Conservation (phyloP, 2,329 filamentous ascomycete genomes). For the Hawksworthiomyces lignivorus region DNA sequence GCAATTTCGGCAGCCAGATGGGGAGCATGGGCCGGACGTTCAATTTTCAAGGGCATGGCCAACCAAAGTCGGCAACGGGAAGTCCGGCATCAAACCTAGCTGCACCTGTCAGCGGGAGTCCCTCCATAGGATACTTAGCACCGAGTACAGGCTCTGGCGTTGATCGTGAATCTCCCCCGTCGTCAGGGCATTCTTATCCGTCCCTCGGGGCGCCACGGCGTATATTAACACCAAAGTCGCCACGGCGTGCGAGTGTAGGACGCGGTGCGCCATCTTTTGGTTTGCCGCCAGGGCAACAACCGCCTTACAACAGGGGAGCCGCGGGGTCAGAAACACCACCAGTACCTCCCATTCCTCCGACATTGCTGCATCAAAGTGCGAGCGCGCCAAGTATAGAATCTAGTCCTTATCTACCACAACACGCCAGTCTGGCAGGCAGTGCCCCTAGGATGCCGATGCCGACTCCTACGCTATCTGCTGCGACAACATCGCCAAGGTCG, state of each 20-base stretch:
- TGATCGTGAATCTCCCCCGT: slow-evolving; percentile 25
- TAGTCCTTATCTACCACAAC: slow-evolving; percentile 1
- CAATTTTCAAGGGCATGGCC: not conserved
- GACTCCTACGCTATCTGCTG: not conserved
- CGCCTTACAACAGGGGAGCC: not conserved
- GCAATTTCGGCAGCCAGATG: not conserved
- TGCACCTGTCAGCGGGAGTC: not conserved
- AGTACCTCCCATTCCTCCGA: slow-evolving; percentile 8
- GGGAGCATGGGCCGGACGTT: not conserved
- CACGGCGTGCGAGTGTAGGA: slow-evolving; percentile 44
- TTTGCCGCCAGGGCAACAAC: not conserved
- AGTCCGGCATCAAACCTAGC: not conserved
- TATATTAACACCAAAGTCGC: slow-evolving; percentile 52
- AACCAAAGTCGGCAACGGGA: slow-evolving; percentile 13
- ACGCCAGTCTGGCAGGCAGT: not conserved
- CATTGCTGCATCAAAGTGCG: slow-evolving; percentile 2
- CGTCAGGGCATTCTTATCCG: slow-evolving; percentile 21
- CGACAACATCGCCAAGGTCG: slow-evolving; percentile 14
- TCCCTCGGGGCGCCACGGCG: slow-evolving; percentile 26
- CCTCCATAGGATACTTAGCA: not conserved
- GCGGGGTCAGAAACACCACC: slow-evolving; percentile 5
- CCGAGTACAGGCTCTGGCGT: slow-evolving; percentile 3
- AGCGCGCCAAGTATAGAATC: slow-evolving; percentile 4
- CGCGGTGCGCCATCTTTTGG: slow-evolving; percentile 1
- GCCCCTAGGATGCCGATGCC: not conserved